phyloP scores from a whole-genome alignment of 345 rosid genomes.

The Eutrema japonicum region DNA sequence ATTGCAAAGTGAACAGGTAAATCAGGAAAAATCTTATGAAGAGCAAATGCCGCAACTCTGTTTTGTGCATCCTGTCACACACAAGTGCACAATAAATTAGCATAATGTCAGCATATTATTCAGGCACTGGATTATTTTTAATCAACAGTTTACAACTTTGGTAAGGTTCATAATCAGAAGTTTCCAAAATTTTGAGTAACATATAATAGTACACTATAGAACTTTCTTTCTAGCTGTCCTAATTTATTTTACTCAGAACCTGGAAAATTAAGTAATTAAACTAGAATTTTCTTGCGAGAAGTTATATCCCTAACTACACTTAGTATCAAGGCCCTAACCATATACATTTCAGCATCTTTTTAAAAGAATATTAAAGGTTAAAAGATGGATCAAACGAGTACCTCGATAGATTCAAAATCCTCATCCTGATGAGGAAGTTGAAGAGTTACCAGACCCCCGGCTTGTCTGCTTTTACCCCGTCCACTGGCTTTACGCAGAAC shows the following conservation, averaged over 20 bases:
- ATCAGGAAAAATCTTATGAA: slow-evolving; percentile 75
- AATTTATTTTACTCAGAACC: slow-evolving; percentile 24
- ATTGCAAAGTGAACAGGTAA: slow-evolving; percentile 72
- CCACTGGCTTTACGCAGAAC: slow-evolving; percentile 88
- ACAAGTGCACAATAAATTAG: slow-evolving; percentile 33
- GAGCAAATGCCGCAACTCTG: slow-evolving; percentile 80
- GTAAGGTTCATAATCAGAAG: slow-evolving; percentile 26
- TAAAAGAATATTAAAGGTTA: slow-evolving; percentile 2
- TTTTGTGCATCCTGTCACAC: slow-evolving; percentile 86
- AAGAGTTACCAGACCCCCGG: slow-evolving; percentile 82
- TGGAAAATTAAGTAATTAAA: slow-evolving; percentile 1
- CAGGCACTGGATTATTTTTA: background rate
- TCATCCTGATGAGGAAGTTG: slow-evolving; percentile 75
- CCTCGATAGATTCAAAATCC: slow-evolving; percentile 71
- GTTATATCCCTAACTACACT: slow-evolving; percentile 10
- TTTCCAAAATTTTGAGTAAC: slow-evolving; percentile 20
- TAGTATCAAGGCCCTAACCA: slow-evolving; percentile 9
- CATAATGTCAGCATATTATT: slow-evolving; percentile 11
- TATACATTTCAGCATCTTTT: slow-evolving; percentile 17
- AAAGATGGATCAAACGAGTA: slow-evolving; percentile 36
- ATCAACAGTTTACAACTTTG: slow-evolving; percentile 17
- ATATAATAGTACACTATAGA: slow-evolving; percentile 11
- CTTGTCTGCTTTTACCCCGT: slow-evolving; percentile 87
- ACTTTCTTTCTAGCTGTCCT: slow-evolving; percentile 23
- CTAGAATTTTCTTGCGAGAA: background rate